Evolutionary conservation across 768 basidiomycete genomes (phyloP), one percentile per base, ranked within the genome.

Genomic region (Podaxis rugospora): DNA sequence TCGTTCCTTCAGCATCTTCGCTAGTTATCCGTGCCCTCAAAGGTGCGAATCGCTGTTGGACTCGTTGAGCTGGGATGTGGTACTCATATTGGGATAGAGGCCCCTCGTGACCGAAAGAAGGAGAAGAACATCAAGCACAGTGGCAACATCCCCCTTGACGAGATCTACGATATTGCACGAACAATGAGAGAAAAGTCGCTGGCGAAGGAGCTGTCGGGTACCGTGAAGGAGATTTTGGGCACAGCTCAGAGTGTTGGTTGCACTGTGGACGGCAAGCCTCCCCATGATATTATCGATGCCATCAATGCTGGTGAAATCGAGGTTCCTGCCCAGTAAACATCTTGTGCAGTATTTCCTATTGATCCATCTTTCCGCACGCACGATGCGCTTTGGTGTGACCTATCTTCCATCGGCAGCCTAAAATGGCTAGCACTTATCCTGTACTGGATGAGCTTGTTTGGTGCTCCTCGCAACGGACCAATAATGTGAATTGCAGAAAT

Each of bases 61-160:
- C 14, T n/a, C 18, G 16, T n/a, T 21, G 13, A 10, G 1, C n/a
- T 25, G 25, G 7, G 9, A 61, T 23, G 25, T 23, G 25, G 6
- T 42, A 0, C 51, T 57, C 40, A 28, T n/a, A 47, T 18, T 58
- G 35, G 16, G 70, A 3, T 73, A 96, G 96, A 98, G 83, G 95
- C 97, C 66, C 94, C 95, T 68, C 93, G 97, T 71, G 97, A 99
- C 80, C 90, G 97, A 66, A 99, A 99, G 80, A 99, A 99, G 88
- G 96, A 99, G 86, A 99, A 99, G 85, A 99, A 98, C 85, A 97
- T 99, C 82, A 98, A 98, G 78, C 97, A 98, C 84, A 77, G 78
- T 64, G 97, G 97, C 63, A 98, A 98, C 81, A 83, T 99, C 66
- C 71, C 94, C 59, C 82, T 98, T 59, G 94, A 96, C 70, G 93